Evolutionary conservation across 78 protist genomes (phyloP), one percentile per base, ranked within the genome.

Genomic region (Polysphondylium violaceum): DNA sequence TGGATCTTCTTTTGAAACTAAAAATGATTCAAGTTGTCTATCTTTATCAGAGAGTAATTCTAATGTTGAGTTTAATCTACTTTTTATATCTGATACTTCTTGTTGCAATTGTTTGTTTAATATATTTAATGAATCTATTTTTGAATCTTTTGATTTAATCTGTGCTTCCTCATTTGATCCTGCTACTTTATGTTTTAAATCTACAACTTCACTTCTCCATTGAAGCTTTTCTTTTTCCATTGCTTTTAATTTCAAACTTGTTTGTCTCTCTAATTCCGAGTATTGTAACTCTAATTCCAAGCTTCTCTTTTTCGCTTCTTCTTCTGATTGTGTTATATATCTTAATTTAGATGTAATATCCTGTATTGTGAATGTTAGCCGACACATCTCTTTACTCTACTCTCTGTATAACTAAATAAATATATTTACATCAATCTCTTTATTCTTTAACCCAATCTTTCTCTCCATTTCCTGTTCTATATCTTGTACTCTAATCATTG

Each of bases 371-470:
- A n/a, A n/a, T n/a, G n/a, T n/a, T n/a, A n/a, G n/a, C n/a, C n/a
- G n/a, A n/a, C n/a, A n/a, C n/a, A n/a, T n/a, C n/a, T n/a, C n/a
- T n/a, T n/a, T n/a, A n/a, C n/a, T n/a, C n/a, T 64, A 78, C 33
- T 29, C 51, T 75, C 72, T 76, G 16, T 12, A 55, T 3, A 74
- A 14, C 11, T 19, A 31, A 29, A 29, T 47, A 50, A 6, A 44
- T 9, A 69, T 69, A 69, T 25, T n/a, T 75, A 75, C 88, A 36
- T 81, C 89, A 36, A 69, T 21, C 44, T 83, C 72, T 19, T 58
- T 58, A 44, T 83, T 83, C 23, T 83, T 67, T 2, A 4, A 19
- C 29, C 59, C 31, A n/a, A 69, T 40, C 33, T 56, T 83, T 41
- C 59, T 69, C 44, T 83, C 78, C 14, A 44, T 33, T 1, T 31